These are phyloP conservation scores for Telopea speciosissima DNA, from an alignment of 177 flowering plant species.

Conservation along the genomic window DNA sequence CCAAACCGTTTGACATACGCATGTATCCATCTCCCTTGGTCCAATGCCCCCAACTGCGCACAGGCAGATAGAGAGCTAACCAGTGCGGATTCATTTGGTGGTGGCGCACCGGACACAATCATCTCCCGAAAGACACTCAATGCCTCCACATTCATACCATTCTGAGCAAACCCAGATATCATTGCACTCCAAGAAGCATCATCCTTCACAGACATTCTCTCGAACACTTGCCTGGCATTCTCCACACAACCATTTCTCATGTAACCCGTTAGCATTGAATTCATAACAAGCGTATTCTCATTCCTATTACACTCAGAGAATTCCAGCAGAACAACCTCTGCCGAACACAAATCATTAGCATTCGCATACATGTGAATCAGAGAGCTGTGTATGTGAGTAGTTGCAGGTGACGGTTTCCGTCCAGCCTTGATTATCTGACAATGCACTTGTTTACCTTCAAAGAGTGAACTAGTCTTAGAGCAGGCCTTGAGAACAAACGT, in stretches of 20 bases:
- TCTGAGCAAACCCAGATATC: conserved; percentile 32
- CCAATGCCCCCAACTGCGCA: conserved; percentile 29
- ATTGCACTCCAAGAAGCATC: conserved; percentile 38
- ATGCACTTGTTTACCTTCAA: conserved; percentile 30
- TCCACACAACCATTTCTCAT: conserved; percentile 17
- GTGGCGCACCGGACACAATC: conserved; percentile 12
- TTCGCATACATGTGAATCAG: conserved; percentile 30
- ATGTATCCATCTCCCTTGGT: conserved; percentile 36
- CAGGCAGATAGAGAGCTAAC: conserved; percentile 35
- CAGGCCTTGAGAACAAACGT: conserved; percentile 38
- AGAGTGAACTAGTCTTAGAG: conserved; percentile 20
- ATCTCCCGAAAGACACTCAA: conserved; percentile 20
- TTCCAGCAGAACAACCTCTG: conserved; percentile 16
- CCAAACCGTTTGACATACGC: conserved; percentile 14
- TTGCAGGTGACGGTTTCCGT: conserved; percentile 1
- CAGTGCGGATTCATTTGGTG: conserved; percentile 22
- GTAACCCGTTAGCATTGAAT: conserved; percentile 31
- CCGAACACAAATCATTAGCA: conserved; percentile 14
- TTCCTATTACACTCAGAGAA: conserved; percentile 16
- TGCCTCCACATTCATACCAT: conserved; percentile 26
- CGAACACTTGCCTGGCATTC: conserved; percentile 23
- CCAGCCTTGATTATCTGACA: conserved; percentile 23
- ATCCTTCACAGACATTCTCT: conserved; percentile 23
- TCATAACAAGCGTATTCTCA: conserved; percentile 20
- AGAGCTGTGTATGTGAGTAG: conserved; percentile 27